Percentiles rank a stretch among this genome's conserved stretches.
phyloP scores from a whole-genome alignment of 1,284 basidiomycete genomes.

The Trametes versicolor region DNA sequence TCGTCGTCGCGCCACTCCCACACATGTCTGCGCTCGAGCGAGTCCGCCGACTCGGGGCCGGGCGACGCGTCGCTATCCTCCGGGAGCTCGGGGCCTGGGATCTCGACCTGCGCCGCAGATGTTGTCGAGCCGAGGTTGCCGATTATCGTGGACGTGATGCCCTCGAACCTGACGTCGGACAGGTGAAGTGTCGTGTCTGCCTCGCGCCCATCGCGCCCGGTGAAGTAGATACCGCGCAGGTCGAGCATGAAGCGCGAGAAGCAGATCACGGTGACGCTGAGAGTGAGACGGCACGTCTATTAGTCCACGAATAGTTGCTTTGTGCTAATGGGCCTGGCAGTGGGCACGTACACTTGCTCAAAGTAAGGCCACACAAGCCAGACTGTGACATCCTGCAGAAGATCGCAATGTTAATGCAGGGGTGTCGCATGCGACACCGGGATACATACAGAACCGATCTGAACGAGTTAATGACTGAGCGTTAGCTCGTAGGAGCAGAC shows the following conservation, averaged over 20 bases:
- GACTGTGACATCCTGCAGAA: slow-evolving; percentile 6
- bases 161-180: slow-evolving; percentile 19
- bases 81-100: neutral
- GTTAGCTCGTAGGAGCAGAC: neutral
- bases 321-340: too few species aligned
- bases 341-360: slow-evolving; percentile 23
- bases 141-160: slow-evolving; percentile 6
- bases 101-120: neutral
- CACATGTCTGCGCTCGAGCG: neutral
- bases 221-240: slow-evolving; percentile 28
- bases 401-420: neutral
- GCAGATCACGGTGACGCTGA: slow-evolving; percentile 24
- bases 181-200: slow-evolving; percentile 4
- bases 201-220: neutral
- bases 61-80: neutral
- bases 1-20: slow-evolving; percentile 8
- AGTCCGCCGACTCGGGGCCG: neutral
- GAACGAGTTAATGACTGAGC: too few species aligned
- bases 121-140: slow-evolving; percentile 22
- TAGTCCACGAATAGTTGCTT: too few species aligned
- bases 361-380: slow-evolving; percentile 27
- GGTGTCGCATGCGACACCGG: neutral
- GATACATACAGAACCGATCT: slow-evolving; percentile 21
- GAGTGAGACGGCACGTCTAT: too few species aligned
- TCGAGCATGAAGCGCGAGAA: slow-evolving; percentile 31